Base-by-base conservation (phyloP, 176 grass and related monocot species). In the Carex littledalei region DNA sequence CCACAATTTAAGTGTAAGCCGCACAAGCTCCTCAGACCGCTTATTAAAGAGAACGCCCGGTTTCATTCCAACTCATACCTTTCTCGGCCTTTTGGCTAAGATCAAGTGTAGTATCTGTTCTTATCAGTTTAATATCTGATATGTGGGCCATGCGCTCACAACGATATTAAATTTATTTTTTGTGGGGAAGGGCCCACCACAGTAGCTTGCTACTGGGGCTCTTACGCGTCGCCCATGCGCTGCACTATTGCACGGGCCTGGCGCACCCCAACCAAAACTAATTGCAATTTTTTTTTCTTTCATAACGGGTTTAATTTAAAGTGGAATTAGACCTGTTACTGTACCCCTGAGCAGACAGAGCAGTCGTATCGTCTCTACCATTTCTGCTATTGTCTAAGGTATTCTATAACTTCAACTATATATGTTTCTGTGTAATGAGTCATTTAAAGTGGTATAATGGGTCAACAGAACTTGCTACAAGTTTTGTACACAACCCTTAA, bases 111-210 rank as follows among this genome's bases (percentile, higher is more conserved):
- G 80, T 83, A 83, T 50, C 47, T 50, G 47, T 83, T 93, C 81
- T 93, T 93, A 93, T 93, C 84, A 87, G 88, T 93, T 93, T 93
- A 93, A 90, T 90, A 90, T 93, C 68, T 89, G 85, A 91, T 94
- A 94, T 67, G 70, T 87, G 87, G 45, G 60, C 24, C 57, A 87
- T 67, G 15, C 20, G 70, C 0, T 11, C 61, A 87, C 68, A 70
- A 84, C 13, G 82, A 94, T 91, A 89, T 91, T 91, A 94, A 91
- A 93, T 93, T 90, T 84, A 88, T 93, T 93, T 93, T 56, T 93
- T 2, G 4, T 85, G 50, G 87, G 74, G 73, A 71, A 85, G 50
- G 64, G 63, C 5, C 54, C 83, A 81, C 2, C 47, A 87, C 32
- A n/a, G 86, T 82, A 74, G 79, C 65, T 87, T 87, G 76, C 85